Base-by-base conservation (phyloP, 495 filamentous ascomycete species). In the Penicillium pancosmium region DNA sequence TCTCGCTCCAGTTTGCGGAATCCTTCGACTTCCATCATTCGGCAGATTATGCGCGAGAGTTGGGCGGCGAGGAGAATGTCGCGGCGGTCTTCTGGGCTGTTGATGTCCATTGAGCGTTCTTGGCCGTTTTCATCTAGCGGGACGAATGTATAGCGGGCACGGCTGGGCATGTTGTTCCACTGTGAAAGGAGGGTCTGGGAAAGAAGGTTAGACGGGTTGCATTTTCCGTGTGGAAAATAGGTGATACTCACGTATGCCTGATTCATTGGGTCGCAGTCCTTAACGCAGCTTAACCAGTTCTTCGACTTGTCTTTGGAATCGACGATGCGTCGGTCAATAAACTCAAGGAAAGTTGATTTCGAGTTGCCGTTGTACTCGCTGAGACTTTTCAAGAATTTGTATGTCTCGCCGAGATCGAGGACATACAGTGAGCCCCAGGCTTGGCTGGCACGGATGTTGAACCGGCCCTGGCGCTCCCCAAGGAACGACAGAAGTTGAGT, bases 91-190 rank as follows among this genome's bases (percentile, higher is more conserved):
- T 72, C 62, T 4, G 70, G 55, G 56, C 73, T 69, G 54, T 67
- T 69, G 40, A 79, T 73, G 51, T 80, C 75, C 73, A 82, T 75
- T 13, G 68, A 62, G 33, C 69, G 71, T 54, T 80, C 77, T 48
- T 73, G 54, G 38, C 59, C 66, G 6, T 54, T 67, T 10, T 60
- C 52, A 35, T 78, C 71, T 1, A 75, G 54, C 2, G 73, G 67
- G 4, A 80, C 71, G 46, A 79, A 72, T 33, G 73, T 76, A 56
- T 82, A 82, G 43, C 71, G 67, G 10, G 78, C 78, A 21, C 79
- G 76, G 52, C 78, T 80, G 11, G 79, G 79, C 79, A 82, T 82
- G 62, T 80, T 79, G 62, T 80, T 80, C 78, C 78, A 80, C 52
- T 71, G 71, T 12, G 77, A 78, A 12, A 80, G 77, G 5, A 77